Percentiles rank a stretch among this genome's conserved stretches.
Conservation (phyloP, 2,329 filamentous ascomycete species). For the Blumeriella jaapii region DNA sequence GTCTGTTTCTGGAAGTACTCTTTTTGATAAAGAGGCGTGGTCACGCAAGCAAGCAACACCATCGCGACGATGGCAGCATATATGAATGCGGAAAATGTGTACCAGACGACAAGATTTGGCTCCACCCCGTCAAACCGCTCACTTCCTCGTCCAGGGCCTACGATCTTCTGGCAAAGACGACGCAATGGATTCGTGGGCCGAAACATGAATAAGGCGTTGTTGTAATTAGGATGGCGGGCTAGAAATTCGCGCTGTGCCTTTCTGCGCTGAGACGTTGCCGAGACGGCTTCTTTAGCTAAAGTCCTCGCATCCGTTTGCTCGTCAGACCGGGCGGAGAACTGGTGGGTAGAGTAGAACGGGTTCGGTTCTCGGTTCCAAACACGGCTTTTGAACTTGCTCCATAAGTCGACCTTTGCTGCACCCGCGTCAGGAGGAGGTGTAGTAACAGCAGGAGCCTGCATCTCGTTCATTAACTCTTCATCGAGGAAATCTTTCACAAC, state of each 20-base stretch:
- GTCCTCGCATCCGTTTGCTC: conserved; percentile 73
- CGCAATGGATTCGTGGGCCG: conserved; percentile 66
- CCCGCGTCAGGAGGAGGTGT: conserved; percentile 20
- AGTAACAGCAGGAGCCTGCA: conserved; percentile 21
- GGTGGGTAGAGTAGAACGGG: conserved; percentile 82
- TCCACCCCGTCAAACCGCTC: conserved; percentile 83
- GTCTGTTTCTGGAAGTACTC: conserved; percentile 58
- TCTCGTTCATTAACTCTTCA: conserved; percentile 43
- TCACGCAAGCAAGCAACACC: conserved; percentile 92
- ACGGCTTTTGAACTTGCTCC: conserved; percentile 45
- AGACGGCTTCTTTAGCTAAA: conserved; percentile 85
- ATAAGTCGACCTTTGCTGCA: conserved; percentile 45
- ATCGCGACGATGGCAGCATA: conserved; percentile 92
- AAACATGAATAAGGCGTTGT: conserved; percentile 85
- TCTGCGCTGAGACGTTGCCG: conserved; percentile 70
- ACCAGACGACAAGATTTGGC: conserved; percentile 85
- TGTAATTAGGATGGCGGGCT: conserved; percentile 77
- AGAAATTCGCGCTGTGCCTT: conserved; percentile 87
- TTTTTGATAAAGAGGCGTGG: conserved; percentile 87
- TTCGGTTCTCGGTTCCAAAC: conserved; percentile 68
- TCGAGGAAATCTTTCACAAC: conserved; percentile 93
- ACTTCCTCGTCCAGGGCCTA: conserved; percentile 78
- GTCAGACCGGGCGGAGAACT: conserved; percentile 51
- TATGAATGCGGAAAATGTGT: conserved; percentile 83
- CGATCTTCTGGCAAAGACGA: conserved; percentile 74